Conservation (phyloP, 1,284 basidiomycete genomes). For the Sanghuangporus sanghuang region DNA sequence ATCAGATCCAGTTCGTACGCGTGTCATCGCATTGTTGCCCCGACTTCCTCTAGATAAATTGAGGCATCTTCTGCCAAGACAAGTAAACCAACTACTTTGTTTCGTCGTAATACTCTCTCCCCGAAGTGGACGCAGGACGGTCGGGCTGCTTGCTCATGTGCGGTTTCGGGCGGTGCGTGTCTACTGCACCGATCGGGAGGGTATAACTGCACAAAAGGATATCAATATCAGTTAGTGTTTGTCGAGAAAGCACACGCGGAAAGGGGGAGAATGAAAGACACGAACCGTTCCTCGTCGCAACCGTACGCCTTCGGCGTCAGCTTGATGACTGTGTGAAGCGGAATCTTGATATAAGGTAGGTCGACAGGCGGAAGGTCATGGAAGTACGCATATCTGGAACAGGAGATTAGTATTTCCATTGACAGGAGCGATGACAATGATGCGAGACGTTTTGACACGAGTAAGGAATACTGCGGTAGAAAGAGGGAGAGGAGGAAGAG, state of each 20-base stretch:
- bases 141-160: conserved; percentile 28
- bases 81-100: neutral
- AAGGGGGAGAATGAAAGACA: neutral
- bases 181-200: conserved; percentile 86
- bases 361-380: conserved; percentile 90
- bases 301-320: conserved; percentile 98
- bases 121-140: conserved; percentile 19
- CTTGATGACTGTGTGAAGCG: conserved; percentile 96
- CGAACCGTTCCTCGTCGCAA: conserved; percentile 91
- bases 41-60: neutral
- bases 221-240: neutral
- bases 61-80: neutral
- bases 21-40: neutral
- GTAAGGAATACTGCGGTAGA: conserved; percentile 73
- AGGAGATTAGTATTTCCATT: neutral
- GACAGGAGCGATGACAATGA: neutral
- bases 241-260: neutral
- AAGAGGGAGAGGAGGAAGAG: neutral
- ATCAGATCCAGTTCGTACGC: no score
- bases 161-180: conserved; percentile 92
- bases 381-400: conserved; percentile 84
- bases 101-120: conserved; percentile 27
- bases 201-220: conserved; percentile 55
- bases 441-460: conserved; percentile 59
- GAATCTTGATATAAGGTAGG: conserved; percentile 96